Base-by-base conservation (phyloP, 2,329 filamentous ascomycete species). In the Sporothrix phasma region DNA sequence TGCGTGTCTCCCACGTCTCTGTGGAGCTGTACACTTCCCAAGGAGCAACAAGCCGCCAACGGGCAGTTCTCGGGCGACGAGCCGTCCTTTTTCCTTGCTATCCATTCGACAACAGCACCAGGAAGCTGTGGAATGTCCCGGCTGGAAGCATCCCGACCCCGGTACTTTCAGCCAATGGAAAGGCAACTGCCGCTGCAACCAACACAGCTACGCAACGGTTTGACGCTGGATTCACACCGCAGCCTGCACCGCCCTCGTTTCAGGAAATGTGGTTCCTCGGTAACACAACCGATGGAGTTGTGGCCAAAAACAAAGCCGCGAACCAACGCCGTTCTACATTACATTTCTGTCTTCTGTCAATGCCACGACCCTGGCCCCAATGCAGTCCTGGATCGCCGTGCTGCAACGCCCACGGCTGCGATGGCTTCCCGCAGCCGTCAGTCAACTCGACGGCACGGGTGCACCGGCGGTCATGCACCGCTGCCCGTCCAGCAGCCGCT, bases 291-390 rank as follows among this genome's bases (percentile, higher is more conserved):
- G 93, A 97, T 70, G 81, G 82, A 0, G 85, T 90, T 66, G 78
- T 81, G 13, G 80, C 81, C 0, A 70, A 82, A 47, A 76, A 86
- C 3, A 96, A 93, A 73, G 86, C 87, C 0, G 92, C 68, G 92
- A 96, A 75, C 82, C 87, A 8, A 95, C 93, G 0, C 92, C 93
- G 0, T 96, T 97, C 74, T 96, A 88, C 73, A 88, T 96, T 68
- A 90, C 86, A 31, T 80, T 96, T 63, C 76, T 92, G 11, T 74
- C 77, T 3, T 79, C 81, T 0, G 67, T 74, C 17, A 75, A 78
- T 54, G 70, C 74, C 37, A 71, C 31, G 10, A 60, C 73, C 17
- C 73, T 10, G 70, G 72, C 1, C 61, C 71, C 45, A 68, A 73
- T 66, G 58, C 65, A 26, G 64, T 74, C 13, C 60, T 72, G 19